These are phyloP conservation scores for Amanita jacksonii DNA, from an alignment of 768 basidiomycete genomes.

Conservation along the genomic window DNA sequence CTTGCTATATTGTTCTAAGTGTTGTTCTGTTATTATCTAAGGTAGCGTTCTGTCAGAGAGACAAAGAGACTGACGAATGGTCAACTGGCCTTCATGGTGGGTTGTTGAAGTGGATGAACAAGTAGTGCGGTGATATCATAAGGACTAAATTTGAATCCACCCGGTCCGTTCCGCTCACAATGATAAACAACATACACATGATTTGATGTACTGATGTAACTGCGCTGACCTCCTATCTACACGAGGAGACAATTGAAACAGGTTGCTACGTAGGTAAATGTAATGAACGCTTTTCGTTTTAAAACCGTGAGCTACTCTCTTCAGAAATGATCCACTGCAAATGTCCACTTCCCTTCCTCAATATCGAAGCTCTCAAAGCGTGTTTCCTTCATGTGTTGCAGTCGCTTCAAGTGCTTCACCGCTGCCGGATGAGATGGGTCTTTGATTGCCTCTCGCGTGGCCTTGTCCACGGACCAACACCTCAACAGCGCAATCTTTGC, in stretches of 20 bases:
- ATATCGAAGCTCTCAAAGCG: slow-evolving; percentile 76
- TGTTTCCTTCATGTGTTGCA: slow-evolving; percentile 81
- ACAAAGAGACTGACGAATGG: neutral
- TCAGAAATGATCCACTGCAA: slow-evolving; percentile 90
- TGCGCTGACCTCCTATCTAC: too few relatives aligned
- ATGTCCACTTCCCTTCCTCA: slow-evolving; percentile 83
- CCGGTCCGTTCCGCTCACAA: neutral
- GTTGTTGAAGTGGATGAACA: neutral
- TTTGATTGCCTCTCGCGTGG: slow-evolving; percentile 82
- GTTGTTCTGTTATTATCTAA: slow-evolving; percentile 31
- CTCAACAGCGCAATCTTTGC: slow-evolving; percentile 67
- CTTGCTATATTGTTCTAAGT: slow-evolving; percentile 40
- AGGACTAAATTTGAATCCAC: too few relatives aligned
- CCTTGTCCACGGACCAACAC: slow-evolving; percentile 89
- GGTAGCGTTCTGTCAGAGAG: neutral
- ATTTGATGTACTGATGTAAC: too few relatives aligned
- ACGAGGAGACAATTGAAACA: too few relatives aligned
- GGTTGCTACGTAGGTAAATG: too few relatives aligned
- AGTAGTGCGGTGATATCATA: too few relatives aligned
- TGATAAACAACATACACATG: too few relatives aligned
- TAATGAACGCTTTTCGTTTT: too few relatives aligned
- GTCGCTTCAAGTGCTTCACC: slow-evolving; percentile 65
- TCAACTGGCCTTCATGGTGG: neutral
- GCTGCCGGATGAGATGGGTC: slow-evolving; percentile 64
- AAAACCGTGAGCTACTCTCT: too few relatives aligned